A percentile compares a stretch with the other conserved stretches of the same genome.
Evolutionary conservation across 1,284 basidiomycete genomes (phyloP).

Genomic region (Cutaneotrichosporon sp.): DNA sequence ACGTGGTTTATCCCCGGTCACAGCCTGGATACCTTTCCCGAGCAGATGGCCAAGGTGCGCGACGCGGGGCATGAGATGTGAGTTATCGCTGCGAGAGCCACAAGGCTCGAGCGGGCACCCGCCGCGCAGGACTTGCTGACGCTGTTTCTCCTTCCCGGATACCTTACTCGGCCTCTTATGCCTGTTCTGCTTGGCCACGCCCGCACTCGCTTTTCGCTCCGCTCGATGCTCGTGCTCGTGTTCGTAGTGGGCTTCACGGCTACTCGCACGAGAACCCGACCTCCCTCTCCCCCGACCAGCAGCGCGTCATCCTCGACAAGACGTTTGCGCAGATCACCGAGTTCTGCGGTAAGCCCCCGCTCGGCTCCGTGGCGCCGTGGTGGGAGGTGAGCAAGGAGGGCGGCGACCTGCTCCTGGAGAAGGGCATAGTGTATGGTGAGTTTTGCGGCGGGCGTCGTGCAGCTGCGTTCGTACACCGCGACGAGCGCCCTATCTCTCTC

Average conservation of each 20-base stretch:
- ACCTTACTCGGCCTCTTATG: not conserved
- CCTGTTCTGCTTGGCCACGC: not conserved
- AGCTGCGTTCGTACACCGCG: no score
- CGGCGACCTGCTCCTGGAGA: constrained; percentile 62
- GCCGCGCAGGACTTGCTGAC: not conserved
- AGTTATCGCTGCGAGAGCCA: constrained; percentile 6
- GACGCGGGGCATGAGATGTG: constrained; percentile 50
- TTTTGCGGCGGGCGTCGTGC: no score
- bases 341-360: constrained; percentile 63
- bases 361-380: constrained; percentile 67
- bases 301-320: constrained; percentile 65
- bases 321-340: constrained; percentile 62
- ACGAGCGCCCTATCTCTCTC: no score
- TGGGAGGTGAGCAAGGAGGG: constrained; percentile 72
- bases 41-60: constrained; percentile 46
- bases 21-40: constrained; percentile 48
- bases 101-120: no score
- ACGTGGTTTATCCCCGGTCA: constrained; percentile 64
- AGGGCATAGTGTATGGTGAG: constrained; percentile 68
- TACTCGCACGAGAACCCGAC: constrained; percentile 72
- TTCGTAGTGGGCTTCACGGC: constrained; percentile 57
- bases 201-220: not conserved
- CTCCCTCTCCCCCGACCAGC: constrained; percentile 61
- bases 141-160: not conserved
- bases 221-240: not conserved